Evolutionary conservation across 106 monocot species (phyloP), one percentile per base, ranked within the genome.

Genomic region (Phalaenopsis equestris): DNA sequence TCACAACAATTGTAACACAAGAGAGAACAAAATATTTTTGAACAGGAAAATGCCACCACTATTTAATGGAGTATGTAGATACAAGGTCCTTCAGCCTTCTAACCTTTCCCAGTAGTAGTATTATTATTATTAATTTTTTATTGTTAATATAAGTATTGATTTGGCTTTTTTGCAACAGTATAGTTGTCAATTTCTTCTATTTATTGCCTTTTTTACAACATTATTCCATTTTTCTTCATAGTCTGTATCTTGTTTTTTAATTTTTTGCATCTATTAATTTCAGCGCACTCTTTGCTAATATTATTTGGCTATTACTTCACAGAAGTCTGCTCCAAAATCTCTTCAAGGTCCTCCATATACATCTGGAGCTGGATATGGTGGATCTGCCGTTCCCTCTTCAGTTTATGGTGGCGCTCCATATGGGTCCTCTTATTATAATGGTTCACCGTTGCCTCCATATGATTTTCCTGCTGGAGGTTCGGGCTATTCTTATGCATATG

Each of bases 321-420:
- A 96, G 93, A 91, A 96, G 81, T 80, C 76, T 83, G 85, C 86
- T 37, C 85, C 75, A 72, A 96, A 91, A 74, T 88, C 90, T 80
- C 52, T 85, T 79, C 91, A 90, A 57, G 61, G 72, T 57, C 89
- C 83, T 36, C 86, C 83, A 57, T 91, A 89, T 78, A 65, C 79
- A 48, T 73, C 85, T 37, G 84, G 91, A 41, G 85, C 68, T 81
- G 90, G 90, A 41, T 96, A 96, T 84, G 89, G 91, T 84, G 86
- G 87, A 70, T 80, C 85, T 47, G 82, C 75, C 43, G 81, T 85
- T 80, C 92, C 95, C 5, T 79, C 93, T 19, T 89, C 96, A 19
- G 83, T 96, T 85, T 96, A 93, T 65, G 77, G 87, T n/a, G 84
- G 89, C 85, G 86, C 87, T 86, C 91, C 94, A 76, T 92, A 92